These are phyloP conservation scores for Papilionanthe hybrid DNA, from an alignment of 116 monocot genomes.

Conservation along the genomic window DNA sequence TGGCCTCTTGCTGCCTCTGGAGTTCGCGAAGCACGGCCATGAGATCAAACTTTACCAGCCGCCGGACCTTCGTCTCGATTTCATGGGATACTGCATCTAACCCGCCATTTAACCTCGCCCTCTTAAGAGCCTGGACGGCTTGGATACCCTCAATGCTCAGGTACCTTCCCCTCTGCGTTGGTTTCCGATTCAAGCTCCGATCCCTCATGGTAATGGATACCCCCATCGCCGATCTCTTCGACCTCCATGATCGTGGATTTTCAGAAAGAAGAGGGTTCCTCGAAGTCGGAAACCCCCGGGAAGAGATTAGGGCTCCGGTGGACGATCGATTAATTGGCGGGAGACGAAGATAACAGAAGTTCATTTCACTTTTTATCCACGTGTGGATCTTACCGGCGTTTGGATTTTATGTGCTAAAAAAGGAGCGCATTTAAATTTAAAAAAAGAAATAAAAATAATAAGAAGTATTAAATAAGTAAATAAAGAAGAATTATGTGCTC, in stretches of 20 bases:
- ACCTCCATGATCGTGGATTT: not conserved
- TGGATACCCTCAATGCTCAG: slow-evolving; percentile 91
- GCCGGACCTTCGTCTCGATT: slow-evolving; percentile 50
- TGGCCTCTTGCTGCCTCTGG: slow-evolving; percentile 45
- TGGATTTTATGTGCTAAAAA: not conserved
- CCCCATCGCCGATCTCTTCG: not conserved
- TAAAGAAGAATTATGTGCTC: too few species aligned
- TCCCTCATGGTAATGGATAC: slow-evolving; percentile 49
- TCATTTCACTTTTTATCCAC: not conserved
- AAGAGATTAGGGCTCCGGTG: not conserved
- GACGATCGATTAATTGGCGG: not conserved
- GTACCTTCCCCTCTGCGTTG: slow-evolving; percentile 76
- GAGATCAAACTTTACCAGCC: slow-evolving; percentile 54
- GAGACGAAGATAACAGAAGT: not conserved
- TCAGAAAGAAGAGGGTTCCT: not conserved
- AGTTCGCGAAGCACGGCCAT: slow-evolving; percentile 76
- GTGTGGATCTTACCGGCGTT: too few species aligned
- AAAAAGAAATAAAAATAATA: too few species aligned
- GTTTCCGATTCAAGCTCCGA: slow-evolving; percentile 83
- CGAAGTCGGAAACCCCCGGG: not conserved
- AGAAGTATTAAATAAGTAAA: too few species aligned
- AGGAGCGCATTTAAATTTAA: too few species aligned
- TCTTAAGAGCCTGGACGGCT: slow-evolving; percentile 82
- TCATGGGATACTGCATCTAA: slow-evolving; percentile 16
- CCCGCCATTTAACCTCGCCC: slow-evolving; percentile 22